Evolutionary conservation across 257 asterid species (phyloP).

Genomic region (Jaltomata sinuosa): DNA sequence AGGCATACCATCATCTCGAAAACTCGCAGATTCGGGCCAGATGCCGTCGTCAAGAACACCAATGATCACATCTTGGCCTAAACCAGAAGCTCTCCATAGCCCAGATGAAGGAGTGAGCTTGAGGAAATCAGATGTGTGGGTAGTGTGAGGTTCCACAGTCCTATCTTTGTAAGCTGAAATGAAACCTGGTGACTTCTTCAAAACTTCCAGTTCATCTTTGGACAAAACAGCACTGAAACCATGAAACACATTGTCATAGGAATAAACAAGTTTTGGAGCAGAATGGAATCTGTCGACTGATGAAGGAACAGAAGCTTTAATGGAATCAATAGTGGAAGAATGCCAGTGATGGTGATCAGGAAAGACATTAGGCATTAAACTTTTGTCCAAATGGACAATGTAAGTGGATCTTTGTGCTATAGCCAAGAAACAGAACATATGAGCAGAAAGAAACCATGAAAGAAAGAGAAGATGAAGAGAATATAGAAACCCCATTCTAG

Average conservation of each 20-base stretch:
- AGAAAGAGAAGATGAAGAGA: neutral
- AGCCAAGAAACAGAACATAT: neutral
- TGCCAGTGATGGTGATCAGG: neutral
- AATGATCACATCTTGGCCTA: slow-evolving; percentile 8
- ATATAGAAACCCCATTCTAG: neutral
- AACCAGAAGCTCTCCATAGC: slow-evolving; percentile 6
- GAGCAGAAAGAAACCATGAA: neutral
- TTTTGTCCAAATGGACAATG: neutral
- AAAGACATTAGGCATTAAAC: neutral
- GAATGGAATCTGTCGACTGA: neutral
- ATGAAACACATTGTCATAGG: neutral
- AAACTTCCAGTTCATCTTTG: neutral
- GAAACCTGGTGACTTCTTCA: too few relatives aligned
- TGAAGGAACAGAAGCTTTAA: neutral
- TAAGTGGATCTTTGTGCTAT: neutral
- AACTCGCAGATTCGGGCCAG: slow-evolving; percentile 11
- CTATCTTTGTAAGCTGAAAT: too few relatives aligned
- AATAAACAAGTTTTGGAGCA: neutral
- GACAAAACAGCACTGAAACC: neutral
- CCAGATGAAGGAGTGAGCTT: slow-evolving; percentile 7
- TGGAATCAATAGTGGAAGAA: neutral
- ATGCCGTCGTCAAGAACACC: slow-evolving; percentile 8
- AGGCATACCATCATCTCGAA: slow-evolving; percentile 3
- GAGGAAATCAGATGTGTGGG: slow-evolving; percentile 10
- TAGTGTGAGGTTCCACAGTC: too few relatives aligned